Conservation (phyloP, 306 rosid genomes). For the Gleditsia sinensis region DNA sequence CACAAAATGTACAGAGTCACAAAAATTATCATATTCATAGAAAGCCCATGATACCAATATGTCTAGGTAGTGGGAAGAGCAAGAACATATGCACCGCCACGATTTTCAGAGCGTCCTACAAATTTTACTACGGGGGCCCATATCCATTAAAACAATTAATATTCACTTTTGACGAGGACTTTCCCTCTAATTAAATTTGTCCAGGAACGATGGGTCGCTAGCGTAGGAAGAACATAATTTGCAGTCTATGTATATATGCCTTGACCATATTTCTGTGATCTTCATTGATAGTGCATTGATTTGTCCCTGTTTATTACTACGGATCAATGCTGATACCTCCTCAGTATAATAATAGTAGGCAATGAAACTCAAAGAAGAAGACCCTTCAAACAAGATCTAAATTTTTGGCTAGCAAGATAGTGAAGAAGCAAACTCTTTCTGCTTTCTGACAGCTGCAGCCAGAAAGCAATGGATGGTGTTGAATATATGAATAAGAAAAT, state of each 20-base stretch:
- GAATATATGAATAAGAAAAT: neutral
- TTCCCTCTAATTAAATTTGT: neutral
- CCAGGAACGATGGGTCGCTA: conserved; percentile 17
- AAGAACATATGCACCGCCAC: too few relatives aligned
- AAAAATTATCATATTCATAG: neutral
- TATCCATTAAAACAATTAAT: neutral
- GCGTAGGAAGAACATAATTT: neutral
- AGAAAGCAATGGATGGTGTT: neutral
- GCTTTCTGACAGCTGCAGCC: neutral
- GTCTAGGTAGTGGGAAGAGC: too few relatives aligned
- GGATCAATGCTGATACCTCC: neutral
- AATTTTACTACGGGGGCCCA: neutral
- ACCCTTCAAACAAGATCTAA: too few relatives aligned
- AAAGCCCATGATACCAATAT: conserved; percentile 13
- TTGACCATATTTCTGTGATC: neutral
- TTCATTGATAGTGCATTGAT: neutral
- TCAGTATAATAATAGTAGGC: neutral
- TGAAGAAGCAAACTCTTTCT: neutral
- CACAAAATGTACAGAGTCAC: neutral
- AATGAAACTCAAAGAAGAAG: neutral
- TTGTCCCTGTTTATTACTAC: neutral
- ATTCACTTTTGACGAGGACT: conserved; percentile 1
- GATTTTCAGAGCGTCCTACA: neutral
- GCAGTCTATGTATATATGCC: neutral
- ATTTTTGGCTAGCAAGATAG: neutral